Conservation (phyloP, 192 early-diverging fungal genomes). For the Mortierella hygrophila region DNA sequence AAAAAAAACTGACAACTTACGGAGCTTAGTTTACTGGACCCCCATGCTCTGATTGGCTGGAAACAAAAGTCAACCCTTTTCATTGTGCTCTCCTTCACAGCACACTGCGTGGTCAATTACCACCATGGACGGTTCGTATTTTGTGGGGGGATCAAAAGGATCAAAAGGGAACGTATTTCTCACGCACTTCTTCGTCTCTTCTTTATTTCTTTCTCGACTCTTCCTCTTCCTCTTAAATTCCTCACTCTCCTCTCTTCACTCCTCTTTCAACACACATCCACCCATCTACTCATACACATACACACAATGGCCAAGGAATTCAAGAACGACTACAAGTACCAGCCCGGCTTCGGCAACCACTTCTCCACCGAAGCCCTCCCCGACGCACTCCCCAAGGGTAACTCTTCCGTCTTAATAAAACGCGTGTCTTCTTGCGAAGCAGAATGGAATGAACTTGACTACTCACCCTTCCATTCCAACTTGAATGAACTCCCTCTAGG, state of each 20-base stretch:
- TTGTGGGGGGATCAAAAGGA: not conserved
- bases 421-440: not conserved
- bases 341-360: conserved; percentile 90
- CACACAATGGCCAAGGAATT: conserved; percentile 30
- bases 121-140: not conserved
- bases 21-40: conserved; percentile 4
- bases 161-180: not conserved
- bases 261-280: not conserved
- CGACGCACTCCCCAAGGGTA: conserved; percentile 86
- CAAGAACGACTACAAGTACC: conserved; percentile 70
- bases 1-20: not conserved
- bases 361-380: conserved; percentile 86
- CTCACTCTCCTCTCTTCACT: not conserved
- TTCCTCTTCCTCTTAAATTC: not conserved
- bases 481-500: conserved; percentile 49
- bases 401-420: not conserved
- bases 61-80: not conserved
- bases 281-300: not conserved
- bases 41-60: not conserved
- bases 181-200: not conserved
- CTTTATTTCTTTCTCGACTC: not conserved
- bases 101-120: not conserved
- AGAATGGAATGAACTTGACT: not conserved
- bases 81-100: not conserved
- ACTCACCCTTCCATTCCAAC: not conserved